Base-by-base conservation (phyloP, 2,329 filamentous ascomycete species). In the Apiospora rasikravindrae region DNA sequence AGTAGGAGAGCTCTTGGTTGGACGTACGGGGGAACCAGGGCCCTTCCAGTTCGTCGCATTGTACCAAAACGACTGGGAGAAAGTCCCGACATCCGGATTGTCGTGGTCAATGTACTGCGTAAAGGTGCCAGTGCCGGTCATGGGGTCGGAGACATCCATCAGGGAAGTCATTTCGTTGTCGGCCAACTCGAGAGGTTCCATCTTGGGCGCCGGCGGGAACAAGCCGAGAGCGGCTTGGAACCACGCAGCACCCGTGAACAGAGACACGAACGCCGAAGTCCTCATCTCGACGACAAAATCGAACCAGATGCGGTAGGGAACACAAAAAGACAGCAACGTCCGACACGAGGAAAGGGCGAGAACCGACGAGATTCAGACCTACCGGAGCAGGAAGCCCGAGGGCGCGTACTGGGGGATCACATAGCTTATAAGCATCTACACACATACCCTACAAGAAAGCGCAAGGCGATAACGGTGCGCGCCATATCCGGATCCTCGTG, bases 31-130 rank as follows among this genome's bases (percentile, higher is more conserved):
- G 26, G 86, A 88, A 1, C 88, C 86, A 66, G 87, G 85, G 0
- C 88, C 88, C 16, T 81, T 81, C 86, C 87, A 90, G 75, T 80
- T 86, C 49, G 86, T 82, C 0, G 83, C 81, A 75, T 84, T 86
- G 77, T 84, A 90, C 76, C 74, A 77, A 47, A 85, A 90, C 57
- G 84, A 83, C 79, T 89, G 87, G 40, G 83, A 80, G 75, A 90
- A 90, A 0, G 85, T 89, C 14, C 88, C 88, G 16, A 88, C 79
- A n/a, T 81, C 81, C 0, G 88, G 88, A 75, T 90, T 82, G 5
- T 83, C 79, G 79, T 92, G 90, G 76, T 92, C 89, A 68, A 91
- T 86, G 70, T 88, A 82, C 78, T 91, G 89, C 73, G 86, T 78
- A 73, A 90, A 90, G 68, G 73, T 75, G 47, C 73, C 71, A 33